Evolutionary conservation across 345 rosid species (phyloP), one percentile per base, ranked within the genome.

Genomic region (Chamaenerion angustifolium): DNA sequence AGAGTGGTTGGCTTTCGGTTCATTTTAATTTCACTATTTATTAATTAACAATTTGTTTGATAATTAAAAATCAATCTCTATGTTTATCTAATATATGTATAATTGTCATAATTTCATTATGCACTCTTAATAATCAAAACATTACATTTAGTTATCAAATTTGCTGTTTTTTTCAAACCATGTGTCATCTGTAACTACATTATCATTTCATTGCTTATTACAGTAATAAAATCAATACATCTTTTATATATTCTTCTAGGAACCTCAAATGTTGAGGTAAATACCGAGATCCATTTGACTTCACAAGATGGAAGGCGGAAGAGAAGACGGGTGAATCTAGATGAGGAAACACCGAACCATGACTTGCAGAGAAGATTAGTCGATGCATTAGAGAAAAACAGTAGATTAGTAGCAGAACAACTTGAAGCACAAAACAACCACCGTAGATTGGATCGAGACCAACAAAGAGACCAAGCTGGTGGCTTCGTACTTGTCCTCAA

Each of bases 351-450:
- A 13, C 41, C 56, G 56, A 65, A 56, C 31, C 56, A 23, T 23
- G 27, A 23, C 27, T 23, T 71, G 58, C 79, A 80, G 40, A 43
- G 40, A 31, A 83, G 78, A 12, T 54, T 87, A 64, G 64, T 87
- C 42, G 73, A 79, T 45, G 78, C 79, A 42, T 49, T 92, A 45
- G 95, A 84, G 64, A 75, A 68, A 71, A 92, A 84, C 43, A 85
- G 95, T 14, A 77, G 75, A 63, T 71, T 82, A 71, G 68, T 92
- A 64, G 72, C 73, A 8, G 78, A 88, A 41, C 96, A 84, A 56
- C 95, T 87, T 14, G 89, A 87, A 73, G 78, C 81, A 53, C 98
- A 92, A 65, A 88, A 78, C 71, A 69, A 42, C 63, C 72, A 77
- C 55, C 73, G 68, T 23, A 79, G 66, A 57, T 61, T 80, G 70